A percentile compares a stretch with the other conserved stretches of the same genome.
phyloP scores from a whole-genome alignment of 2,329 filamentous ascomycete genomes.

The Whalleya microplaca region DNA sequence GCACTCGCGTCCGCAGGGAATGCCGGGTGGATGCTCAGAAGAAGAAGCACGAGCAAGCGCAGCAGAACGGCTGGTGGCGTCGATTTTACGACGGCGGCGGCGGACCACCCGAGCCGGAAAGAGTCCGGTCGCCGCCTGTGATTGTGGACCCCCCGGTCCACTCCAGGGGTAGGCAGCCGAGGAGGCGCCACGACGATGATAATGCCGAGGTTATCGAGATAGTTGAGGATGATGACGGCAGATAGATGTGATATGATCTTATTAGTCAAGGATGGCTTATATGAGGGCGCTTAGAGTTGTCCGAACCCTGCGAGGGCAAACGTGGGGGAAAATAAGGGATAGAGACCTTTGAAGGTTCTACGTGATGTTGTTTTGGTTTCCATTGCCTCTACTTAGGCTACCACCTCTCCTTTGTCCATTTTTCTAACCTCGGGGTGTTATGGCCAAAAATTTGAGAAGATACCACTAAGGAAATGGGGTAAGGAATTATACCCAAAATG shows the following conservation, averaged over 20 bases:
- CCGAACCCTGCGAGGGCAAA: too few relatives aligned
- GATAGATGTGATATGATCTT: background rate
- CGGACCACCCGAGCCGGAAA: background rate
- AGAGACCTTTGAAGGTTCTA: too few relatives aligned
- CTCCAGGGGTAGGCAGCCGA: background rate
- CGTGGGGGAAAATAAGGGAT: too few relatives aligned
- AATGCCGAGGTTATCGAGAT: background rate
- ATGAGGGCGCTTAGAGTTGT: too few relatives aligned
- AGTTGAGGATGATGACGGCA: background rate
- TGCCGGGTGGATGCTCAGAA: slow-evolving; percentile 1
- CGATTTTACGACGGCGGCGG: too few relatives aligned
- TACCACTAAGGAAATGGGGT: background rate
- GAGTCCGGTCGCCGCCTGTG: background rate
- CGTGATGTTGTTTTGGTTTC: background rate
- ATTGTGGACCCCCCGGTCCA: background rate
- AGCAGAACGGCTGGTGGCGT: too few relatives aligned
- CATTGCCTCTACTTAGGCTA: background rate
- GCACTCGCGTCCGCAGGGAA: slow-evolving; percentile 11
- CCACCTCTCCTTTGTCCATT: background rate
- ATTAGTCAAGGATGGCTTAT: too few relatives aligned
- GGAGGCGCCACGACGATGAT: background rate
- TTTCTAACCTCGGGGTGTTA: background rate
- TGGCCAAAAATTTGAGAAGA: background rate
- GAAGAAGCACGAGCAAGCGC: too few relatives aligned
- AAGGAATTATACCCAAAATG: background rate